phyloP scores from a whole-genome alignment of 2,329 filamentous ascomycete species.

The Botryosphaeria dothidea region DNA sequence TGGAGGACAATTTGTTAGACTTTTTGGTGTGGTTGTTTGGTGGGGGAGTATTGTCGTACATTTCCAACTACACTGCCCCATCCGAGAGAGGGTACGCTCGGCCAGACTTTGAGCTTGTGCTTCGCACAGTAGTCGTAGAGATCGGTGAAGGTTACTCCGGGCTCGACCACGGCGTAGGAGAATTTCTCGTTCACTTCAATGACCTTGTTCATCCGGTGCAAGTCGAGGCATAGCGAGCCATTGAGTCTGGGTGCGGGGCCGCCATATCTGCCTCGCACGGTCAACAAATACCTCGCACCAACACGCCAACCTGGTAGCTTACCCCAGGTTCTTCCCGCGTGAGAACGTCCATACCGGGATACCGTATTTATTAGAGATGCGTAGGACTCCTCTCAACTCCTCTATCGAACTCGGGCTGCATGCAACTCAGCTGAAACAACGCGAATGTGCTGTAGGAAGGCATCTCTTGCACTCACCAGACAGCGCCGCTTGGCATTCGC shows the following conservation, averaged over 20 bases:
- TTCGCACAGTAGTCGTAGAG: slow-evolving; percentile 40
- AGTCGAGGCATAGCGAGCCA: slow-evolving; percentile 48
- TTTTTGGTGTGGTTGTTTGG: background rate
- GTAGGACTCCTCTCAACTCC: slow-evolving; percentile 32
- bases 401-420: background rate
- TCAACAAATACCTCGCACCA: no score
- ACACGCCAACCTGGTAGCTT: slow-evolving; percentile 24
- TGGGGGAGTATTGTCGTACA: background rate
- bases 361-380: slow-evolving; percentile 35
- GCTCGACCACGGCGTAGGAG: slow-evolving; percentile 45
- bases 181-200: slow-evolving; percentile 42
- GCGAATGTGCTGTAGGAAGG: no score
- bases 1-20: background rate
- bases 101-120: slow-evolving; percentile 39
- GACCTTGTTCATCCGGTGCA: slow-evolving; percentile 45
- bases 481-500: slow-evolving; percentile 46
- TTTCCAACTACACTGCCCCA: slow-evolving; percentile 37
- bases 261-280: slow-evolving; percentile 27
- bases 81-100: slow-evolving; percentile 40
- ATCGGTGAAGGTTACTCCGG: slow-evolving; percentile 50
- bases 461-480: slow-evolving; percentile 33
- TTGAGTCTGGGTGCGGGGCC: slow-evolving; percentile 49
- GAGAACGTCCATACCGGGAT: slow-evolving; percentile 38
- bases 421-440: background rate
- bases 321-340: slow-evolving; percentile 51